Percentiles rank a stretch among this genome's conserved stretches.
These are phyloP conservation scores for Tolypocladium album DNA, from an alignment of 2,329 filamentous ascomycete species.

Conservation along the genomic window DNA sequence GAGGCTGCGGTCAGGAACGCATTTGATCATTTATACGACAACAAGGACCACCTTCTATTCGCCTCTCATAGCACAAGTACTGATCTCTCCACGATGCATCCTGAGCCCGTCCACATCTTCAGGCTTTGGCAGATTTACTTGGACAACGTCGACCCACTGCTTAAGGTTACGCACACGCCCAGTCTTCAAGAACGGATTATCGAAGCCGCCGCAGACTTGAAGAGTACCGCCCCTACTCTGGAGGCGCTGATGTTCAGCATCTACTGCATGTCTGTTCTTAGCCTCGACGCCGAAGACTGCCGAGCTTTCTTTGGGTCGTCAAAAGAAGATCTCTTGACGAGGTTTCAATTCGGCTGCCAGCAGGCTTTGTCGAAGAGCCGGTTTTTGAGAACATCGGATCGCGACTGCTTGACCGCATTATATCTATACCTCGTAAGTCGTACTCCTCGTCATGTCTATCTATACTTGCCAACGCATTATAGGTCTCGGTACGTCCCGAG, in stretches of 20 bases:
- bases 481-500: constrained; percentile 19
- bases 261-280: constrained; percentile 31
- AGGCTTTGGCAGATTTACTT: constrained; percentile 47
- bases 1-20: constrained; percentile 24
- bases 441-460: not conserved
- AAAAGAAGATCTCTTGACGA: constrained; percentile 27
- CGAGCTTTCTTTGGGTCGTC: constrained; percentile 25
- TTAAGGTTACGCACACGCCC: constrained; percentile 48
- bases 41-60: constrained; percentile 41
- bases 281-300: constrained; percentile 32
- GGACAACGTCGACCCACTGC: constrained; percentile 45
- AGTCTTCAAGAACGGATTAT: constrained; percentile 41
- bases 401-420: constrained; percentile 44
- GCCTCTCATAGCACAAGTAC: constrained; percentile 27
- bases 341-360: constrained; percentile 37
- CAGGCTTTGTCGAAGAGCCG: constrained; percentile 41
- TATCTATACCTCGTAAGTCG: constrained; percentile 42
- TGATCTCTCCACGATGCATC: constrained; percentile 41
- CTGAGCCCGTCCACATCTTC: constrained; percentile 32
- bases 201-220: constrained; percentile 32
- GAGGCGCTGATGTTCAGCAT: constrained; percentile 48
- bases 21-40: constrained; percentile 31
- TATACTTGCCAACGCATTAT: not conserved
- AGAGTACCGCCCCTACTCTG: constrained; percentile 25
- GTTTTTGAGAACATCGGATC: constrained; percentile 37